Evolutionary conservation across 1,284 basidiomycete species (phyloP).

Genomic region (Sanghuangporus baumii): DNA sequence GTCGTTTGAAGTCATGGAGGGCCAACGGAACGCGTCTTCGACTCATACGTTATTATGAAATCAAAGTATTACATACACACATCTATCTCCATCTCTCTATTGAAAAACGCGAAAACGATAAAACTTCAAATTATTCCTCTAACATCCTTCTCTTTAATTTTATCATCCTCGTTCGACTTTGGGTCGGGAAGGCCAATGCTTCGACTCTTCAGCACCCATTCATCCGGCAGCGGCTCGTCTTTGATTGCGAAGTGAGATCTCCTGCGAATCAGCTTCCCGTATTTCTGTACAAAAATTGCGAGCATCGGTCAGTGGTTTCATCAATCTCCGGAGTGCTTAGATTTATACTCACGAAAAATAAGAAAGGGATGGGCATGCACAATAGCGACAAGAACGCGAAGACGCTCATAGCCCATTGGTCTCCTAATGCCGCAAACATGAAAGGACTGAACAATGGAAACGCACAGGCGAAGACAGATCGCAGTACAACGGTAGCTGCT

Average conservation of each 20-base stretch:
- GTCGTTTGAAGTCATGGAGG: no score
- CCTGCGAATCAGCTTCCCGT: slow-evolving; percentile 6
- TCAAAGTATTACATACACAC: no score
- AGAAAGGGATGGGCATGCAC: slow-evolving; percentile 48
- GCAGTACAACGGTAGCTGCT: slow-evolving; percentile 64
- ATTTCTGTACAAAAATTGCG: slow-evolving; percentile 2
- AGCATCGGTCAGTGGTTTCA: background rate
- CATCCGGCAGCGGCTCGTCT: slow-evolving; percentile 1
- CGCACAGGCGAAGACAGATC: slow-evolving; percentile 56
- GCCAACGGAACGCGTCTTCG: no score
- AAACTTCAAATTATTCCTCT: background rate
- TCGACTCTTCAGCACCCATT: background rate
- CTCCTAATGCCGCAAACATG: slow-evolving; percentile 54
- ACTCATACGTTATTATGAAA: no score
- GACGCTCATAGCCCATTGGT: slow-evolving; percentile 61
- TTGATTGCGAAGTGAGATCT: slow-evolving; percentile 13
- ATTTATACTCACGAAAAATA: slow-evolving; percentile 32
- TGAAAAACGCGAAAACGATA: no score
- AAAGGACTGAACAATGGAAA: slow-evolving; percentile 57
- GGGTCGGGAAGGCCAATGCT: background rate
- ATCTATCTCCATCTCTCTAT: no score
- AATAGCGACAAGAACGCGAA: slow-evolving; percentile 52
- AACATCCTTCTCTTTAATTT: background rate
- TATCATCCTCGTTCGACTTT: background rate
- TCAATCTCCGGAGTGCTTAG: background rate